Conservation (phyloP, 2,329 filamentous ascomycete genomes). For the Penicillium griseofulvum region DNA sequence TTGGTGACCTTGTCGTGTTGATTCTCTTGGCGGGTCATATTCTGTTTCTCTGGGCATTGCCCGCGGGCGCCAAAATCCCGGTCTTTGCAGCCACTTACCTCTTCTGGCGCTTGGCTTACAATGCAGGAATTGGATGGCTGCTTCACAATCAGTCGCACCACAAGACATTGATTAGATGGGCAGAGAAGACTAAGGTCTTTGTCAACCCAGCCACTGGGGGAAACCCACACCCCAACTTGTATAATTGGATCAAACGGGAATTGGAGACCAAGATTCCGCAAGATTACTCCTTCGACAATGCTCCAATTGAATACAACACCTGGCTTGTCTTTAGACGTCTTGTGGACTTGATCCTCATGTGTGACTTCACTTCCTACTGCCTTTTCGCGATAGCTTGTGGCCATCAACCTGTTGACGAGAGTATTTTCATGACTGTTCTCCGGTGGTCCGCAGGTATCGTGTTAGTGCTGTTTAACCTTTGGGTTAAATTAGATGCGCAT, state of each 20-base stretch:
- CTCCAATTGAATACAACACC: constrained; percentile 97
- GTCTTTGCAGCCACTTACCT: constrained; percentile 81
- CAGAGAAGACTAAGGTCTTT: constrained; percentile 80
- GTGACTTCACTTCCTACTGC: constrained; percentile 96
- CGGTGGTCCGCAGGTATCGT: constrained; percentile 77
- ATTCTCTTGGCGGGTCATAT: constrained; percentile 74
- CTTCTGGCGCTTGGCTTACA: constrained; percentile 91
- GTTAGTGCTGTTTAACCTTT: constrained; percentile 90
- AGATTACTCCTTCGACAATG: constrained; percentile 90
- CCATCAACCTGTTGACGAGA: constrained; percentile 71
- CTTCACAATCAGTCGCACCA: constrained; percentile 88
- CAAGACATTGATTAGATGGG: constrained; percentile 81
- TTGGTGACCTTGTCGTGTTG: constrained; percentile 80
- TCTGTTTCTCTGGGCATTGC: constrained; percentile 69
- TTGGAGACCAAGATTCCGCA: constrained; percentile 90
- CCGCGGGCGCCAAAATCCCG: constrained; percentile 66
- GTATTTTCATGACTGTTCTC: constrained; percentile 62
- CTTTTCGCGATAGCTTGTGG: constrained; percentile 90
- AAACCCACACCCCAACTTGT: constrained; percentile 79
- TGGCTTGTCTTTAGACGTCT: constrained; percentile 95
- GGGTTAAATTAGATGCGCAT: constrained; percentile 98
- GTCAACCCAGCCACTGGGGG: constrained; percentile 76
- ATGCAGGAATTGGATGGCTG: constrained; percentile 87
- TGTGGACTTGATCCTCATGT: constrained; percentile 97
- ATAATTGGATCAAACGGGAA: constrained; percentile 80